Evolutionary conservation across 176 grass and related monocot species (phyloP), one percentile per base, ranked within the genome.

Genomic region (Musa itinerans): DNA sequence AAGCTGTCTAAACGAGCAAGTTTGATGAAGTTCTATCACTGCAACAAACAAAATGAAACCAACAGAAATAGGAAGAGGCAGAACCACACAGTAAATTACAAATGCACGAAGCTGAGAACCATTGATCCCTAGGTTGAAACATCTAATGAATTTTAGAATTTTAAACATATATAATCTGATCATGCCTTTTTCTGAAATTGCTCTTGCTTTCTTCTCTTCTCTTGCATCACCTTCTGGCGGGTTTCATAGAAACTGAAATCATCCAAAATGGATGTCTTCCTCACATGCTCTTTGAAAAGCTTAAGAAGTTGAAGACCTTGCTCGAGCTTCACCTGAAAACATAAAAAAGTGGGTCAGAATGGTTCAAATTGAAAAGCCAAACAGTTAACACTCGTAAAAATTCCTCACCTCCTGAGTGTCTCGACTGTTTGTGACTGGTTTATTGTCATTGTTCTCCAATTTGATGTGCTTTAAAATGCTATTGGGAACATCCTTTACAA

Each of bases 401-500:
- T 34, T 77, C 69, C 80, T 82, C 55, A 91, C 92, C 92, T 96
- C 92, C 78, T 96, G 92, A 21, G 88, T 91, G 68, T 96, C 88
- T 83, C 92, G 82, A 78, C 92, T 86, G 77, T 96, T 91, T 22
- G 92, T 96, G 49, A 96, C 88, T 26, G 92, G 92, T 81, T 96
- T 94, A 64, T 88, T 94, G 68, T 94, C 91, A 54, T 95, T 95
- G 76, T 95, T 88, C 83, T 86, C 81, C 16, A 91, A 86, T 79
- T 79, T 87, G 65, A 96, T 91, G 81, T 96, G 86, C 80, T 91
- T 91, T 57, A 96, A 34, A 50, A 91, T 78, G 59, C 73, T 84
- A 85, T 96, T 96, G 67, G 92, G 84, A 24, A 91, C 75, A 83
- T 96, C 92, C 77, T 96, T 96, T 22, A 96, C 84, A 71, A 96